Evolutionary conservation across 2,329 filamentous ascomycete species (phyloP).

Genomic region (Verticillium nubilum): DNA sequence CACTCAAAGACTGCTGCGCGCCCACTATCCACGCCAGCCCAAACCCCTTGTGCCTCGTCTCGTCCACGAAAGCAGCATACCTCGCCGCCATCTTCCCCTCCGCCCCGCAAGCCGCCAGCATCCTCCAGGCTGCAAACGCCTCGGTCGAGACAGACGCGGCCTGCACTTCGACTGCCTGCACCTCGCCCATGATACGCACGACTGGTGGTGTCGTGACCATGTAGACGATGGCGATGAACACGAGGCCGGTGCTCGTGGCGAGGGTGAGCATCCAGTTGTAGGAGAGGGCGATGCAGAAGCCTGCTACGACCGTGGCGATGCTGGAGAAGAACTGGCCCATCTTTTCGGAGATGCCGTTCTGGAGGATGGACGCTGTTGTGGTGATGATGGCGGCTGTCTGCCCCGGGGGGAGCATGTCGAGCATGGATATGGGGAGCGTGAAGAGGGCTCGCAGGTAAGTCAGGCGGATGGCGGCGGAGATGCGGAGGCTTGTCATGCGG

Average conservation of each 20-base stretch:
- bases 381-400: conserved; percentile 48
- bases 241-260: conserved; percentile 24
- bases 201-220: conserved; percentile 24
- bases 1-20: conserved; percentile 18
- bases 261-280: conserved; percentile 48
- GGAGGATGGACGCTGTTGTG: conserved; percentile 44
- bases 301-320: conserved; percentile 33
- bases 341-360: conserved; percentile 48
- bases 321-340: conserved; percentile 39
- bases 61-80: conserved; percentile 28
- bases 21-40: conserved; percentile 16
- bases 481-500: conserved; percentile 42
- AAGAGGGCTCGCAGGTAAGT: conserved; percentile 46
- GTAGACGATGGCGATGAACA: conserved; percentile 36
- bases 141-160: conserved; percentile 37
- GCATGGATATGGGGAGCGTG: conserved; percentile 39
- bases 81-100: conserved; percentile 26
- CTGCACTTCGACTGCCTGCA: conserved; percentile 21
- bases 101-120: conserved; percentile 36
- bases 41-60: conserved; percentile 25
- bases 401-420: conserved; percentile 45
- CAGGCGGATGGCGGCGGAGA: conserved; percentile 44
- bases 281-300: conserved; percentile 44
- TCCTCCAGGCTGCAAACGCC: conserved; percentile 21
- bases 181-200: conserved; percentile 22